phyloP scores from a whole-genome alignment of 2,329 filamentous ascomycete species.

The Neofusicoccum laricinum region DNA sequence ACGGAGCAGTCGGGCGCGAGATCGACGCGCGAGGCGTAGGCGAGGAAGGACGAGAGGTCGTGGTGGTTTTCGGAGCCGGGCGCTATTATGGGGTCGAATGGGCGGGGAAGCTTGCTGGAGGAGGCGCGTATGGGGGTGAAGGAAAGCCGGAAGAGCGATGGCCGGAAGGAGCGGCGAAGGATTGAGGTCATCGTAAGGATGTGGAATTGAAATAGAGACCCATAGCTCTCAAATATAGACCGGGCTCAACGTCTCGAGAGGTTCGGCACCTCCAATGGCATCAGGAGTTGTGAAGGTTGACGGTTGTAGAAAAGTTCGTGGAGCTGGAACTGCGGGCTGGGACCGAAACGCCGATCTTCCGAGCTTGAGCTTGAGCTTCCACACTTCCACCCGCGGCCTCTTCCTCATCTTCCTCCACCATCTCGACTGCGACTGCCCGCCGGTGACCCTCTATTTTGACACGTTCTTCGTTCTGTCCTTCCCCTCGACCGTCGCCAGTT shows the following conservation, averaged over 20 bases:
- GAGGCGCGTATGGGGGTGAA: neutral
- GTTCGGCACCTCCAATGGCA: neutral
- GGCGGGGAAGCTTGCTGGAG: neutral
- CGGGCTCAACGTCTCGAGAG: neutral
- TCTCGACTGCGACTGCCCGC: neutral
- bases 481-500: neutral
- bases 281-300: neutral
- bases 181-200: conserved; percentile 4
- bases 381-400: neutral
- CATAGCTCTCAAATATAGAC: neutral
- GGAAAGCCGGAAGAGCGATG: neutral
- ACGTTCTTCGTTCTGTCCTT: too few species aligned
- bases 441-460: neutral
- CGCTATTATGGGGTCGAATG: neutral
- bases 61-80: conserved; percentile 52
- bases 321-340: neutral
- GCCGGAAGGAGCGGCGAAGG: neutral
- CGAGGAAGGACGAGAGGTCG: conserved; percentile 62
- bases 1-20: conserved; percentile 57
- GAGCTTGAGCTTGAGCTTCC: conserved; percentile 10
- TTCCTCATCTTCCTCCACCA: neutral
- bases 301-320: neutral
- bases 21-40: conserved; percentile 57
- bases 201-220: too few species aligned
- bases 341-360: neutral